phyloP scores from a whole-genome alignment of 2,329 filamentous ascomycete genomes.

The Macrophomina pseudophaseolina region DNA sequence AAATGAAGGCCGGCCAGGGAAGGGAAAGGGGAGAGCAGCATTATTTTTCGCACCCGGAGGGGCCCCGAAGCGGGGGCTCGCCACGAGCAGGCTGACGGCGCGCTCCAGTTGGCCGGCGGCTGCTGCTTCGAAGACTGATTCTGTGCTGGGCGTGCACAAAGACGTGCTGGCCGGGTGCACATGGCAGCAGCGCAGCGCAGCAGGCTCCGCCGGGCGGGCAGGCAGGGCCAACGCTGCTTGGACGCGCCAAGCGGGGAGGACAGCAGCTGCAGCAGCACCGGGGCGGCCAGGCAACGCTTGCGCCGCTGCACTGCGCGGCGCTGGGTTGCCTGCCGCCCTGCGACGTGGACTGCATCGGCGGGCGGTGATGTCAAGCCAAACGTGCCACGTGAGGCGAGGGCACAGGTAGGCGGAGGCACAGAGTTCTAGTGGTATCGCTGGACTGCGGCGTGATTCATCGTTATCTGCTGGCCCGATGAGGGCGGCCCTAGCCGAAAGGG shows the following conservation, averaged over 20 bases:
- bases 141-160: slow-evolving; percentile 19
- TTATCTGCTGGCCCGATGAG: slow-evolving; percentile 22
- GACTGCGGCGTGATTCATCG: slow-evolving; percentile 17
- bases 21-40: background rate
- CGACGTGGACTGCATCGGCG: slow-evolving; percentile 21
- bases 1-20: slow-evolving; percentile 17
- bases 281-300: slow-evolving; percentile 17
- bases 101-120: background rate
- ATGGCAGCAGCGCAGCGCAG: background rate
- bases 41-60: background rate
- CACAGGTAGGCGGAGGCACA: background rate
- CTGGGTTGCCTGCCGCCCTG: background rate
- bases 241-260: slow-evolving; percentile 16
- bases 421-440: background rate
- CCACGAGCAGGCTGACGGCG: background rate
- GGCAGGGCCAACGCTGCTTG: background rate
- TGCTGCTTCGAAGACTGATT: background rate
- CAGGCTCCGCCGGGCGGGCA: background rate
- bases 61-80: slow-evolving; percentile 20
- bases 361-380: slow-evolving; percentile 22
- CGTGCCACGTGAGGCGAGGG: slow-evolving; percentile 14
- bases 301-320: background rate
- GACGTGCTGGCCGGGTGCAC: slow-evolving; percentile 2
- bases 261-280: background rate
- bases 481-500: slow-evolving; percentile 22